Evolutionary conservation across 73 alveolate species (phyloP).

Genomic region (Blepharisma japonicum): DNA sequence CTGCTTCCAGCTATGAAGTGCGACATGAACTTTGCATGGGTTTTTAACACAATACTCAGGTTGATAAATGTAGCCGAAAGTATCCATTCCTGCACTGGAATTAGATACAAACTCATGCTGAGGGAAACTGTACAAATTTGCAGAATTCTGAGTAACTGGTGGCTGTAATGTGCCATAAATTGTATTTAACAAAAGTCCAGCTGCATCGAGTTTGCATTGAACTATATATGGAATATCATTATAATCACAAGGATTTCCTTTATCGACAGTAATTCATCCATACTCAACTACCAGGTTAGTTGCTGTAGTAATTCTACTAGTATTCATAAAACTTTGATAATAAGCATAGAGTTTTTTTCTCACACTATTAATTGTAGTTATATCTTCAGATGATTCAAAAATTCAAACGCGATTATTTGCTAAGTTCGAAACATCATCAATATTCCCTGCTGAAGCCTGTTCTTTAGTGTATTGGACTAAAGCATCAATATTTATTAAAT

Average conservation of each 20-base stretch:
- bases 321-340: background rate
- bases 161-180: slow-evolving; percentile 17
- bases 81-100: slow-evolving; percentile 14
- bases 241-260: slow-evolving; percentile 37
- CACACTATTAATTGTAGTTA: slow-evolving; percentile 22
- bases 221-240: slow-evolving; percentile 44
- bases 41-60: slow-evolving; percentile 40
- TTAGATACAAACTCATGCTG: slow-evolving; percentile 11
- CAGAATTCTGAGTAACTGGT: background rate
- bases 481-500: slow-evolving; percentile 1
- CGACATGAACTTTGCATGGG: slow-evolving; percentile 40
- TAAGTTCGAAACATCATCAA: slow-evolving; percentile 31
- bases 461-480: slow-evolving; percentile 7
- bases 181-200: slow-evolving; percentile 14
- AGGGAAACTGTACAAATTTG: slow-evolving; percentile 26
- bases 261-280: slow-evolving; percentile 41
- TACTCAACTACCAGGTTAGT: slow-evolving; percentile 33
- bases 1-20: slow-evolving; percentile 58
- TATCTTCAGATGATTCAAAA: slow-evolving; percentile 35
- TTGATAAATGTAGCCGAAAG: slow-evolving; percentile 37
- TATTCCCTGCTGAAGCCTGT: slow-evolving; percentile 31
- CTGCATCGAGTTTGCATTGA: slow-evolving; percentile 47
- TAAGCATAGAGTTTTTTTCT: slow-evolving; percentile 13
- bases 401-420: slow-evolving; percentile 35
- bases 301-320: slow-evolving; percentile 23